Evolutionary conservation across 768 basidiomycete species (phyloP).

Genomic region (Dioszegia aurantiaca): DNA sequence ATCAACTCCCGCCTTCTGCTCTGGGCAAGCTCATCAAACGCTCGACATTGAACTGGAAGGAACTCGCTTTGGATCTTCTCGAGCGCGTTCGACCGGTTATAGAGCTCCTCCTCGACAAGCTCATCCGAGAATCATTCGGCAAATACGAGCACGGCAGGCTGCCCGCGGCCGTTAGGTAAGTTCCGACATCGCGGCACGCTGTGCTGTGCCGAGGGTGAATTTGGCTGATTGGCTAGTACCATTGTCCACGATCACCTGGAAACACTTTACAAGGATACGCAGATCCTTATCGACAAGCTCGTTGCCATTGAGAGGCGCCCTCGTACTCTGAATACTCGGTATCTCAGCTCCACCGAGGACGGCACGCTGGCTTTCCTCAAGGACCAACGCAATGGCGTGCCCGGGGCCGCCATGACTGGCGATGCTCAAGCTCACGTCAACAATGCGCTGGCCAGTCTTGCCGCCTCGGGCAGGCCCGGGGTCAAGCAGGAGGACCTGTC

Average conservation of each 20-base stretch:
- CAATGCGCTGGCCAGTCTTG: conserved; percentile 37
- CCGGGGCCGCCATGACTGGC: conserved; percentile 3
- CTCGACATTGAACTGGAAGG: conserved; percentile 1
- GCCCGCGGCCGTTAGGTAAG: conserved; percentile 1
- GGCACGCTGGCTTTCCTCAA: no score
- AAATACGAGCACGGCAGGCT: conserved; percentile 5
- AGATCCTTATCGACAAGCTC: conserved; percentile 7
- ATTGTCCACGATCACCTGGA: conserved; percentile 10
- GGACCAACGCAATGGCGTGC: no score
- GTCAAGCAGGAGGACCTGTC: conserved; percentile 10
- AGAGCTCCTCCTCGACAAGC: neutral
- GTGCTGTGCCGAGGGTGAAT: neutral
- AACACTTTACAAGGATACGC: neutral
- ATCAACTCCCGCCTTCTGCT: conserved; percentile 12
- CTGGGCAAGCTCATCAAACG: conserved; percentile 6
- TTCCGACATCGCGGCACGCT: neutral
- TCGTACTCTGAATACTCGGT: conserved; percentile 12
- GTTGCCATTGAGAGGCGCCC: conserved; percentile 13
- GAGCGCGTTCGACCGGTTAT: conserved; percentile 1
- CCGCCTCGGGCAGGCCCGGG: neutral
- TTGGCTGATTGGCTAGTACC: neutral
- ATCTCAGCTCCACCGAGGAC: conserved; percentile 4
- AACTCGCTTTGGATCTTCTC: conserved; percentile 6
- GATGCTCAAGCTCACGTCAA: neutral
- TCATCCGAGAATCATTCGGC: neutral